Conservation (phyloP, 176 grass and related monocot species). For the Avena sativa region DNA sequence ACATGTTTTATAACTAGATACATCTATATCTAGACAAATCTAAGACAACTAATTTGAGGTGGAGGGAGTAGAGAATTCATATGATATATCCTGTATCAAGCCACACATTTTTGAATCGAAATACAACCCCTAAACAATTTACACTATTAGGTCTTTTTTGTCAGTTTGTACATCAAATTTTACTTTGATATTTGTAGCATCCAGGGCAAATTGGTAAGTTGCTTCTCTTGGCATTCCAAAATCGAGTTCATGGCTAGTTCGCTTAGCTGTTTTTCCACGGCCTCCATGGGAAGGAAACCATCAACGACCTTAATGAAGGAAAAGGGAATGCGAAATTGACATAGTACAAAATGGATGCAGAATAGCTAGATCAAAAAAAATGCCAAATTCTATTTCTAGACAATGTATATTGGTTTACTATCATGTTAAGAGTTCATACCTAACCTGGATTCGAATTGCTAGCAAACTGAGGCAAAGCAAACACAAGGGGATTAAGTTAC, state of each 20-base stretch:
- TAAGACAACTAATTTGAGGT: too few species aligned
- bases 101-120: too few species aligned
- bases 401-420: background rate
- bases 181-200: too few species aligned
- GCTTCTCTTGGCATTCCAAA: conserved; percentile 62
- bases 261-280: conserved; percentile 68
- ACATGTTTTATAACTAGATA: background rate
- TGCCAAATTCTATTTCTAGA: background rate
- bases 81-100: too few species aligned
- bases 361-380: background rate
- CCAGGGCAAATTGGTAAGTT: conserved; percentile 57
- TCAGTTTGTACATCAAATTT: too few species aligned
- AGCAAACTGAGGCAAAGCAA: conserved; percentile 23
- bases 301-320: conserved; percentile 61
- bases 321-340: background rate
- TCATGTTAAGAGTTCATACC: background rate
- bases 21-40: too few species aligned
- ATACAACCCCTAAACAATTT: too few species aligned
- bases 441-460: background rate
- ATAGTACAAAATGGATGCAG: background rate
- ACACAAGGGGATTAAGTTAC: conserved; percentile 42
- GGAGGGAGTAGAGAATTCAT: too few species aligned
- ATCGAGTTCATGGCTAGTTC: conserved; percentile 62
- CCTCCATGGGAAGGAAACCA: conserved; percentile 72
- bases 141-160: too few species aligned